Percentiles rank a stretch among this genome's conserved stretches.
phyloP scores from a whole-genome alignment of 495 filamentous ascomycete genomes.

The Trichoderma virens region DNA sequence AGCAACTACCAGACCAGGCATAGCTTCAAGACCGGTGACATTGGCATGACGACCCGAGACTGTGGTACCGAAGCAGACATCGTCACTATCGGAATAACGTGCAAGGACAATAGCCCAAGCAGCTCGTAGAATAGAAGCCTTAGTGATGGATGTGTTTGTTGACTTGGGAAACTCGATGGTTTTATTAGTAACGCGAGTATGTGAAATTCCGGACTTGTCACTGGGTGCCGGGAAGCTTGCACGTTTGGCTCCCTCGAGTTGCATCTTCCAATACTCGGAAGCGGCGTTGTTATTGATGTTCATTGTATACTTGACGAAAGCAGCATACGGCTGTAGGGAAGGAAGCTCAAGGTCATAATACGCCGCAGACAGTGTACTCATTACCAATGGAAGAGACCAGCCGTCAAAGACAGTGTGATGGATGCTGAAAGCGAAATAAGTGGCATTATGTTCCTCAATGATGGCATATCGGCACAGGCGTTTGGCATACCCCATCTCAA shows the following conservation, averaged over 20 bases:
- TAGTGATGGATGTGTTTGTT: constrained; percentile 18
- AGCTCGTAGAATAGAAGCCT: constrained; percentile 37
- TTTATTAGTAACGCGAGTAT: constrained; percentile 14
- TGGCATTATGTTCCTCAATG: constrained; percentile 10
- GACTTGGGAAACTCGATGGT: neutral
- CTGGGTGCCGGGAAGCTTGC: neutral
- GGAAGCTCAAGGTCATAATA: neutral
- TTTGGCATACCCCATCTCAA: constrained; percentile 13
- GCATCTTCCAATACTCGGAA: neutral
- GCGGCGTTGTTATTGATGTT: neutral
- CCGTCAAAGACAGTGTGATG: constrained; percentile 8
- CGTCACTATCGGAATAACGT: constrained; percentile 28
- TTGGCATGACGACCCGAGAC: constrained; percentile 41
- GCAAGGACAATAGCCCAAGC: constrained; percentile 38
- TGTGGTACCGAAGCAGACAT: constrained; percentile 42
- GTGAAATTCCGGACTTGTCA: neutral
- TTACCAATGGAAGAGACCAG: neutral
- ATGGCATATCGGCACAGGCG: constrained; percentile 21
- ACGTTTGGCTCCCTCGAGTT: neutral
- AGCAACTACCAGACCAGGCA: constrained; percentile 48
- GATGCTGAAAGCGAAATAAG: constrained; percentile 43
- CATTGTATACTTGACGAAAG: neutral
- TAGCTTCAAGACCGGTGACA: constrained; percentile 38
- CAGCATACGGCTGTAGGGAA: neutral
- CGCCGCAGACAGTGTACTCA: neutral